Evolutionary conservation across 1,139 yeast genomes (phyloP).

Genomic region (Nadsonia starkeyi-henricii): DNA sequence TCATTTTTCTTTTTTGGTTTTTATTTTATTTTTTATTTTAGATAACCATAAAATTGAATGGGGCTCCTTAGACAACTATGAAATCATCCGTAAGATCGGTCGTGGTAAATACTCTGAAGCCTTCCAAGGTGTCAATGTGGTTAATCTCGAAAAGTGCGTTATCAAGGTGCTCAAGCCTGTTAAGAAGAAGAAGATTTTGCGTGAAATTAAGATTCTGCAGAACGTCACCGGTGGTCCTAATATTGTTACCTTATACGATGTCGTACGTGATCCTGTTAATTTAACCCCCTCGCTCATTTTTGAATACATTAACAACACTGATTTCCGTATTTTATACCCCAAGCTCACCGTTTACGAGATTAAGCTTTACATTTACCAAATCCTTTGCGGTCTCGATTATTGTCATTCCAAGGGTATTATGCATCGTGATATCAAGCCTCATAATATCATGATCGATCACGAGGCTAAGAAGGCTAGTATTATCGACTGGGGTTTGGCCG

Average conservation of each 20-base stretch:
- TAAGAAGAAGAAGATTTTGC: conserved; percentile 85
- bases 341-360: conserved; percentile 73
- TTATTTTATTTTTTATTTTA: no score
- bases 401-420: conserved; percentile 96
- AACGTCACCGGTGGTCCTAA: conserved; percentile 82
- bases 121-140: conserved; percentile 59
- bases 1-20: no score
- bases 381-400: conserved; percentile 79
- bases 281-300: conserved; percentile 90
- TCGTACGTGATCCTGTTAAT: conserved; percentile 79
- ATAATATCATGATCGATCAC: conserved; percentile 96
- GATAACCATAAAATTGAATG: conserved; percentile 36
- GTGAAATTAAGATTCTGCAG: conserved; percentile 86
- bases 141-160: conserved; percentile 35
- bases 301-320: conserved; percentile 81
- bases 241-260: conserved; percentile 65
- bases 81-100: conserved; percentile 83
- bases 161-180: conserved; percentile 95
- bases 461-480: conserved; percentile 53
- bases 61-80: conserved; percentile 68
- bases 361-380: conserved; percentile 76
- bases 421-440: conserved; percentile 98
- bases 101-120: conserved; percentile 97
- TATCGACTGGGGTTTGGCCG: conserved; percentile 98
- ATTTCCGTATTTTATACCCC: conserved; percentile 85